These are phyloP conservation scores for Limtongia smithiae DNA, from an alignment of 805 yeast species.

Conservation along the genomic window DNA sequence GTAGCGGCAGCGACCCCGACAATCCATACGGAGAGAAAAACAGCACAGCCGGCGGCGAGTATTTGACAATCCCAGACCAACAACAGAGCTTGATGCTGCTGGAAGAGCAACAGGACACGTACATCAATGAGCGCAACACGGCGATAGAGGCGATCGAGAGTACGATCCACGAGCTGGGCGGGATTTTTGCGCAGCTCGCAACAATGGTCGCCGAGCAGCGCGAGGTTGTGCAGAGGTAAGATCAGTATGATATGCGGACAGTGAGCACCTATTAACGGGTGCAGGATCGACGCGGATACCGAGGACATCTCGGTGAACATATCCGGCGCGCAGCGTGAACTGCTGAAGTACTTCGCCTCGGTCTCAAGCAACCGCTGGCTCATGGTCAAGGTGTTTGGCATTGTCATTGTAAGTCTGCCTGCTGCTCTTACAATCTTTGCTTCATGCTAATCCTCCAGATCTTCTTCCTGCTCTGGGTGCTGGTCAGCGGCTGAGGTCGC, in stretches of 20 bases:
- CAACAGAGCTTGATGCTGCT: slow-evolving; percentile 75
- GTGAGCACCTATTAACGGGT: background rate
- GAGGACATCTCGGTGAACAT: slow-evolving; percentile 90
- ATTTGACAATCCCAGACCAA: slow-evolving; percentile 75
- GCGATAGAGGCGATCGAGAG: slow-evolving; percentile 96
- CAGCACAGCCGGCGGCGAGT: slow-evolving; percentile 42
- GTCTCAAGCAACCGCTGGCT: slow-evolving; percentile 91
- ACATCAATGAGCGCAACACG: slow-evolving; percentile 74
- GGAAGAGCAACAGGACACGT: slow-evolving; percentile 75
- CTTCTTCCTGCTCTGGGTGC: slow-evolving; percentile 32
- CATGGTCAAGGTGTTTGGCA: slow-evolving; percentile 83
- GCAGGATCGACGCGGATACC: slow-evolving; percentile 78
- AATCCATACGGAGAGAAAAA: slow-evolving; percentile 26
- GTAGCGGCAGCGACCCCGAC: slow-evolving; percentile 21
- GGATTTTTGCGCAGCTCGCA: slow-evolving; percentile 88
- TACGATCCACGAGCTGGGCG: slow-evolving; percentile 96
- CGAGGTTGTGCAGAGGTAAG: slow-evolving; percentile 76
- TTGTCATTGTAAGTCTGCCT: slow-evolving; percentile 60
- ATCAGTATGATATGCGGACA: background rate
- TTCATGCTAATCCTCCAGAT: slow-evolving; percentile 7
- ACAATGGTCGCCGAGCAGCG: slow-evolving; percentile 98
- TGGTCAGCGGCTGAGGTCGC: slow-evolving; percentile 29
- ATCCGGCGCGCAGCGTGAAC: slow-evolving; percentile 89
- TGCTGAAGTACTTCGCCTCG: slow-evolving; percentile 81
- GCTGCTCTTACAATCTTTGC: slow-evolving; percentile 48